Conservation (phyloP, 176 grass and related monocot species). For the Microstegium vimineum region DNA sequence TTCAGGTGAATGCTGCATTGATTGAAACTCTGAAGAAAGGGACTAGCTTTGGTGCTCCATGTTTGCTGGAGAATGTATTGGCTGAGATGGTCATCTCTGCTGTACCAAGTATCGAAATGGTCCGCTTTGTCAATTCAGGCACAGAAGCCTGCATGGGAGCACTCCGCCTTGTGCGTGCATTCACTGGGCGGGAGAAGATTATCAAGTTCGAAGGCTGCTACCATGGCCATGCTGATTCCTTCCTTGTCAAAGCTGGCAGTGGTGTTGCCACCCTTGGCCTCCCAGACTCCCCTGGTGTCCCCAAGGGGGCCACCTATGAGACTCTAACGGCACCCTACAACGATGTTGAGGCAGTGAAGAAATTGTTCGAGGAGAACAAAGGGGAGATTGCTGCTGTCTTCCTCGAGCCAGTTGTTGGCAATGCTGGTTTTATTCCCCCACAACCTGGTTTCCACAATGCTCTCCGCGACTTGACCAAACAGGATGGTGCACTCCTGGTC, state of each 20-base stretch:
- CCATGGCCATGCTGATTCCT: slow-evolving; percentile 94
- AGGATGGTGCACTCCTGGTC: slow-evolving; percentile 75
- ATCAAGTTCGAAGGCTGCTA: slow-evolving; percentile 99
- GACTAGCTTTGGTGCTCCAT: slow-evolving; percentile 99
- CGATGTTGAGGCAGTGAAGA: slow-evolving; percentile 64
- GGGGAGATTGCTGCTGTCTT: slow-evolving; percentile 81
- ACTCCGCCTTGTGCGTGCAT: slow-evolving; percentile 95
- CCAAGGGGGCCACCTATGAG: slow-evolving; percentile 62
- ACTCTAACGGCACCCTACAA: slow-evolving; percentile 93
- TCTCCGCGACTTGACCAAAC: slow-evolving; percentile 80
- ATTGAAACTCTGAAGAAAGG: slow-evolving; percentile 96
- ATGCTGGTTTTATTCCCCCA: slow-evolving; percentile 87
- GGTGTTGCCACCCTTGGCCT: slow-evolving; percentile 97
- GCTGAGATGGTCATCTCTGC: slow-evolving; percentile 95
- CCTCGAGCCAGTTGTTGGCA: slow-evolving; percentile 93
- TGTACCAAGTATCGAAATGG: slow-evolving; percentile 93
- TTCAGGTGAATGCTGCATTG: slow-evolving; percentile 82
- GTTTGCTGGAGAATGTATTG: slow-evolving; percentile 76
- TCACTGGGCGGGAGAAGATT: slow-evolving; percentile 76
- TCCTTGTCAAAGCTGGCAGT: slow-evolving; percentile 96
- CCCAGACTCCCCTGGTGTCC: slow-evolving; percentile 93
- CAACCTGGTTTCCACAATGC: slow-evolving; percentile 62
- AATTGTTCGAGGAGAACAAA: slow-evolving; percentile 77
- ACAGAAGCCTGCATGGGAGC: slow-evolving; percentile 99
- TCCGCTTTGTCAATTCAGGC: slow-evolving; percentile 97